Percentiles rank a stretch among this genome's conserved stretches.
Conservation (phyloP, 164 flowering plant species). For the Tinospora cordifolia region DNA sequence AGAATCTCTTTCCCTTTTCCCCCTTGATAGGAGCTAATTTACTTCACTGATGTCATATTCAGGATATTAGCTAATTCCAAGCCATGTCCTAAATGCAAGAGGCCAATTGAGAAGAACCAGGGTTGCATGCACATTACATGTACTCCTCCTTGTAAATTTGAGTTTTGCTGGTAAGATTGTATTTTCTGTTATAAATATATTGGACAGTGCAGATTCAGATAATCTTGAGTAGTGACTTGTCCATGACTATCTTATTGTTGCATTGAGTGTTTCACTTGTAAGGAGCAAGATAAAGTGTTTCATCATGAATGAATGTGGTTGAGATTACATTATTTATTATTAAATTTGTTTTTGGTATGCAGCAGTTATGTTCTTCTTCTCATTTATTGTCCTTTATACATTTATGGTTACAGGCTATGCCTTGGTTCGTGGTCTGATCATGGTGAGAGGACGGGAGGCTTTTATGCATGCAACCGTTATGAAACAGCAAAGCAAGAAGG, state of each 20-base stretch:
- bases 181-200: not conserved
- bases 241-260: not conserved
- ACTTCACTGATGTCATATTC: slow-evolving; percentile 6
- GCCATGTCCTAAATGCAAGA: slow-evolving; percentile 82
- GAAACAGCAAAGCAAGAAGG: slow-evolving; percentile 94
- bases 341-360: not conserved
- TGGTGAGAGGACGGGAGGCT: slow-evolving; percentile 94
- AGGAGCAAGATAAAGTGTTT: too few relatives aligned
- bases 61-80: slow-evolving; percentile 70
- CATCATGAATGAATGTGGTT: not conserved
- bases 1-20: not conserved
- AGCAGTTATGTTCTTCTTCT: not conserved
- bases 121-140: slow-evolving; percentile 90
- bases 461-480: slow-evolving; percentile 93
- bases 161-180: slow-evolving; percentile 64
- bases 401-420: slow-evolving; percentile 62
- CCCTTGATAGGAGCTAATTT: not conserved
- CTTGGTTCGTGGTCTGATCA: slow-evolving; percentile 97
- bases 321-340: not conserved
- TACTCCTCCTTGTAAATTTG: slow-evolving; percentile 49
- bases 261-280: not conserved
- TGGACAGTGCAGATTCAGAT: not conserved
- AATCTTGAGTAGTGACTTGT: not conserved
- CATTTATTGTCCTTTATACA: slow-evolving; percentile 1
- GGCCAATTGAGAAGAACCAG: slow-evolving; percentile 74